Base-by-base conservation (phyloP, 306 rosid species). In the Leucaena leucocephala region DNA sequence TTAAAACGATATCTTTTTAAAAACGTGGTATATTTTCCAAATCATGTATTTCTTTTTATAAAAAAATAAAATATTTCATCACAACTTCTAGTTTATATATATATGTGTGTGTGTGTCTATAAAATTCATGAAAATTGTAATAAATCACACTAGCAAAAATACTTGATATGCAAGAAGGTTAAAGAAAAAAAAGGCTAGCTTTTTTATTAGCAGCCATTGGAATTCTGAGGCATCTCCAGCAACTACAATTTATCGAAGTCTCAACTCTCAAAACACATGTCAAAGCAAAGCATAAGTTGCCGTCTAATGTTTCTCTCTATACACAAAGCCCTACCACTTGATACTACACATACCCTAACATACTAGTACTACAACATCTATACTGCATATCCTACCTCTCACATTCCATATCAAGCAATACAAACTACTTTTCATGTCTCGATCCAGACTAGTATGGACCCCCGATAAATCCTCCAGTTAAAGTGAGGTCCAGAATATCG, bases 141-240 rank as follows among this genome's bases (percentile, higher is more conserved):
- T 40, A 40, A 40, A 40, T 40, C 44, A 40, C 44, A 40, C 44
- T 40, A 40, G 44, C 21, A 12, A 44, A 5, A 7, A 16, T 34
- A 35, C 43, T n/a, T 9, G 22, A 4, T 15, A 49, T 7, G 42
- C 13, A 27, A 27, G 27, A 76, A 50, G 19, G 33, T 13, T 66
- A 21, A 22, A 49, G 35, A 38, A 13, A 38, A 35, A 75, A 48
- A 27, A 27, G 27, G 50, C 63, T 33, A n/a, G 40, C 14, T 54
- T 82, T 45, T 57, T 75, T 62, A 74, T 68, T 49, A 63, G 65
- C 39, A 75, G 38, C 22, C 62, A 34, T 44, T 80, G 9, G 63
- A 72, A 68, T 27, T 59, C 73, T 49, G 58, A 85, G 50, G 54
- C 58, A 81, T 68, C 78, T 78, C 79, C 82, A 74, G 16, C 83